phyloP scores from a whole-genome alignment of 176 grass and related monocot genomes.

The Chloris gayana region DNA sequence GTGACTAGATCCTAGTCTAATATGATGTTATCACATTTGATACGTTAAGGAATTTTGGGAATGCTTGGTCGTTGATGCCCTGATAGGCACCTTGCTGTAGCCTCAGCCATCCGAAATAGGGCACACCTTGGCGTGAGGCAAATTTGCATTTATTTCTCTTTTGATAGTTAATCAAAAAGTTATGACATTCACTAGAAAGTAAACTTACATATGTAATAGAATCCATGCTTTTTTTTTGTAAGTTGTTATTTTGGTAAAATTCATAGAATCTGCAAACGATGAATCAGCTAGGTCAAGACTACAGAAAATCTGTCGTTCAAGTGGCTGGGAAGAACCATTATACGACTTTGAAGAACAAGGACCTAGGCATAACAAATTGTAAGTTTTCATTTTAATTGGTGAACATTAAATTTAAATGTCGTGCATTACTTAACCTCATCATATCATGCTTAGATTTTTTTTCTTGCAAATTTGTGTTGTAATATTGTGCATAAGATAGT shows the following conservation, averaged over 20 bases:
- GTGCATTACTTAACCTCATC: neutral
- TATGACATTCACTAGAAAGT: neutral
- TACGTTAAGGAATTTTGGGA: neutral
- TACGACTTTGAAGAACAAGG: constrained; percentile 62
- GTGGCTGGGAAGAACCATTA: constrained; percentile 31
- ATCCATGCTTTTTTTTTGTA: neutral
- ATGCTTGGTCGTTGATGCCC: too few species aligned
- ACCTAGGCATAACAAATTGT: constrained; percentile 41
- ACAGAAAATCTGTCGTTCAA: constrained; percentile 17
- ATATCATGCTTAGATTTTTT: too few species aligned
- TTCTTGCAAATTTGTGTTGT: too few species aligned
- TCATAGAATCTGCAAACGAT: neutral
- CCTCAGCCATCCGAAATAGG: too few species aligned
- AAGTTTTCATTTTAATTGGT: constrained; percentile 39
- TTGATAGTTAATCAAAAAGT: neutral
- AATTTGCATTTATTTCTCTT: neutral
- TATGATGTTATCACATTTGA: neutral
- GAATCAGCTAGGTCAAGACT: constrained; percentile 14
- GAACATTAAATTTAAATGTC: constrained; percentile 2
- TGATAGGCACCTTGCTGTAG: too few species aligned
- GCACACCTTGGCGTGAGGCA: too few species aligned
- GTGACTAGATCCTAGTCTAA: neutral
- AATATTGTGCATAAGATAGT: too few species aligned
- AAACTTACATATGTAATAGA: neutral
- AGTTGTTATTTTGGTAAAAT: constrained; percentile 33